phyloP scores from a whole-genome alignment of 108 stramenopile species.

The Cyclotella choctawhatcheeana region DNA sequence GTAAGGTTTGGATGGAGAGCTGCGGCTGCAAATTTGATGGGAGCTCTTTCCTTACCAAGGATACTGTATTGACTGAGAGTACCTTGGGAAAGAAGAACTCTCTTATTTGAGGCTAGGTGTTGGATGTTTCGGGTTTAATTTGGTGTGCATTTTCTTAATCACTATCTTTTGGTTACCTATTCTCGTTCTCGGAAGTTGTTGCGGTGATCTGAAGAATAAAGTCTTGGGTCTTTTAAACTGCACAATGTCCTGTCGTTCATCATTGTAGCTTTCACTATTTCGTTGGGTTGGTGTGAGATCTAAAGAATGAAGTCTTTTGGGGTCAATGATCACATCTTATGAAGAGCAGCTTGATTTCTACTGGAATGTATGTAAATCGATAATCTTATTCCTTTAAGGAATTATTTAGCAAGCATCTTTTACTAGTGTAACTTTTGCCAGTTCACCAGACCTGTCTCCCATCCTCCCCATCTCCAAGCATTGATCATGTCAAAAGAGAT shows the following conservation, averaged over 20 bases:
- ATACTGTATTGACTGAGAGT: constrained; percentile 58
- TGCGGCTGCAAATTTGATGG: constrained; percentile 63
- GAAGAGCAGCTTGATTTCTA: too few relatives aligned
- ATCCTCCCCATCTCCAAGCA: too few relatives aligned
- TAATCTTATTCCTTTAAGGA: too few relatives aligned
- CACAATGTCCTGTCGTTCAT: constrained; percentile 1
- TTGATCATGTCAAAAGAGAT: too few relatives aligned
- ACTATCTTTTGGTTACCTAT: background rate
- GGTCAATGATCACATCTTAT: background rate
- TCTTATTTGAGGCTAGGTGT: constrained; percentile 47
- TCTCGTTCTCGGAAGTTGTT: background rate
- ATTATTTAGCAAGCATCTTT: too few relatives aligned
- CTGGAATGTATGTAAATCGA: too few relatives aligned
- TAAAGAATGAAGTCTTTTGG: constrained; percentile 5
- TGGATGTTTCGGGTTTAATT: background rate
- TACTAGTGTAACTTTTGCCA: too few relatives aligned
- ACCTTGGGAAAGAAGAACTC: constrained; percentile 59
- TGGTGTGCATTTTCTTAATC: background rate
- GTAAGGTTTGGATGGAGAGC: constrained; percentile 59
- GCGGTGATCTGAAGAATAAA: constrained; percentile 47
- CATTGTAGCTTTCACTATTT: background rate
- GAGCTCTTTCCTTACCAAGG: constrained; percentile 57
- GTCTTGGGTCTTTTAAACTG: constrained; percentile 41
- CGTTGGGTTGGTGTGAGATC: background rate
- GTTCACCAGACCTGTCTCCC: too few relatives aligned